A percentile compares a stretch with the other conserved stretches of the same genome.
Conservation (phyloP, 768 basidiomycete species). For the Podaxis mareebaensis region DNA sequence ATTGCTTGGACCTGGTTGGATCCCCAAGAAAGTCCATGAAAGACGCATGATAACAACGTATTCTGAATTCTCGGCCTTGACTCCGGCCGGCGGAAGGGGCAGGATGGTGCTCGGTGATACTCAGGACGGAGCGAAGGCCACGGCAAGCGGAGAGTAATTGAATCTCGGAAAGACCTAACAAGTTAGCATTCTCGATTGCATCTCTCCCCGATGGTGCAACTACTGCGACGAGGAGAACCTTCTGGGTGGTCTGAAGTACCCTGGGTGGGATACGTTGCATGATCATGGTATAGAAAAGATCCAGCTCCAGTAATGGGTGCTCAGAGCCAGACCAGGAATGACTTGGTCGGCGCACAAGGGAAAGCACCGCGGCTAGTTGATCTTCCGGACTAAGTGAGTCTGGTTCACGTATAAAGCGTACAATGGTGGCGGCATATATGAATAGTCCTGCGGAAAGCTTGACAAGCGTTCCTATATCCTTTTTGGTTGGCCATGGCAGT, state of each 20-base stretch:
- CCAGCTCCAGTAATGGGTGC: neutral
- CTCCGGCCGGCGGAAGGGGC: too few species aligned
- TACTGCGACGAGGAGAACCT: neutral
- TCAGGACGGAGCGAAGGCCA: neutral
- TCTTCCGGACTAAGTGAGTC: neutral
- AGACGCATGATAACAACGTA: neutral
- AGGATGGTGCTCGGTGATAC: too few species aligned
- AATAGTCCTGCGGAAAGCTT: neutral
- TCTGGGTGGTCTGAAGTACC: neutral
- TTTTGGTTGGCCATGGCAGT: neutral
- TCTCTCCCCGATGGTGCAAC: neutral
- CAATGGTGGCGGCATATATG: neutral
- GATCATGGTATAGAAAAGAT: neutral
- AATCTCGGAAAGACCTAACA: neutral
- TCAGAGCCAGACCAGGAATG: neutral
- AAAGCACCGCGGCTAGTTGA: neutral
- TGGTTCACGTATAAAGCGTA: neutral
- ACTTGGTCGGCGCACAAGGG: neutral
- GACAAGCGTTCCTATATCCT: neutral
- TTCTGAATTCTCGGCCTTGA: neutral
- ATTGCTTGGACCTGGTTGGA: neutral
- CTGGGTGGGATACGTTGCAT: neutral
- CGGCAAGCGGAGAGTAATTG: neutral
- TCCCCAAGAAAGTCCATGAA: neutral
- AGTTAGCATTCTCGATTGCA: neutral